Conservation (phyloP, 768 basidiomycete genomes). For the Suillus luteus region DNA sequence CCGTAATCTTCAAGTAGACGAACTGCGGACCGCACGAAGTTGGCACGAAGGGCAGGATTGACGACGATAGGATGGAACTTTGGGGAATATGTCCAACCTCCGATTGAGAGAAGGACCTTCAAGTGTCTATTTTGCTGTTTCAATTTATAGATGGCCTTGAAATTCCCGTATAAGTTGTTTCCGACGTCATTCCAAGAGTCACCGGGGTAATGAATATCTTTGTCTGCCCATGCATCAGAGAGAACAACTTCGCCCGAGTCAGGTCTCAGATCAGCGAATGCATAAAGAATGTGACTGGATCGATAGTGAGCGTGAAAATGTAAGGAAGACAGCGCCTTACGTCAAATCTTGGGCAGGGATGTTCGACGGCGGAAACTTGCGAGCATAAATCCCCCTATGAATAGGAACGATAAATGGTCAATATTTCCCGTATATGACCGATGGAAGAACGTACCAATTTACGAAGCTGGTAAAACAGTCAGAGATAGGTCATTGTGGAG, state of each 20-base stretch:
- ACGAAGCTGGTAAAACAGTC: slow-evolving; percentile 55
- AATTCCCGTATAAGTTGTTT: slow-evolving; percentile 91
- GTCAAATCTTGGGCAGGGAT: slow-evolving; percentile 88
- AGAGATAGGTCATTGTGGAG: slow-evolving; percentile 5
- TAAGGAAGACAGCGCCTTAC: slow-evolving; percentile 41
- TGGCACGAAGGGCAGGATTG: slow-evolving; percentile 57
- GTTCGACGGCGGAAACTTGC: slow-evolving; percentile 84
- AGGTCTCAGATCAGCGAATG: slow-evolving; percentile 85
- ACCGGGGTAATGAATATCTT: slow-evolving; percentile 94
- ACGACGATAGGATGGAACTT: slow-evolving; percentile 84
- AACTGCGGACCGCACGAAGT: slow-evolving; percentile 82
- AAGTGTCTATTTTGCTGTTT: slow-evolving; percentile 85
- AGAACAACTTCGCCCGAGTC: slow-evolving; percentile 86
- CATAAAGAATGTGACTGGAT: slow-evolving; percentile 82
- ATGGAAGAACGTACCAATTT: slow-evolving; percentile 57
- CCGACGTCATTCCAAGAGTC: slow-evolving; percentile 95
- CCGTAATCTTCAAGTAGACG: slow-evolving; percentile 88
- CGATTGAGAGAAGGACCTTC: slow-evolving; percentile 84
- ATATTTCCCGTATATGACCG: not conserved
- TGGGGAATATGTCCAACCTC: slow-evolving; percentile 93
- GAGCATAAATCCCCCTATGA: slow-evolving; percentile 89
- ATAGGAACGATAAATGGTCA: slow-evolving; percentile 10
- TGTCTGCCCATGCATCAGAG: slow-evolving; percentile 93
- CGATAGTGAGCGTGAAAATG: slow-evolving; percentile 13
- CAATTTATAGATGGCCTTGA: slow-evolving; percentile 89